Base-by-base conservation (phyloP, 345 rosid species). In the Euphorbia pulcherrima region DNA sequence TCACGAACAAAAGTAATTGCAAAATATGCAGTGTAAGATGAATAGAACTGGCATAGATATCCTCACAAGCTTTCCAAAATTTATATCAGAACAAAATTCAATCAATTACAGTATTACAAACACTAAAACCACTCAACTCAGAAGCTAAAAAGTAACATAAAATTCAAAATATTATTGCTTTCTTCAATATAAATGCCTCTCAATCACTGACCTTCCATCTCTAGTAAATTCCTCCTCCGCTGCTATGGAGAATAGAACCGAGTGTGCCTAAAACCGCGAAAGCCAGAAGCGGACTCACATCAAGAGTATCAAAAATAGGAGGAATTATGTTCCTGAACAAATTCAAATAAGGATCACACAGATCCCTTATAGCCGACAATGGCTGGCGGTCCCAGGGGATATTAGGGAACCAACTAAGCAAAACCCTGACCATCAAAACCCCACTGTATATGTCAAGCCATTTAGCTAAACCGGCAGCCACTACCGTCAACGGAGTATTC, bases 361-460 rank as follows among this genome's bases (percentile, higher is more conserved):
- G 82, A 79, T 87, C 97, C 68, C 94, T 80, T 6, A 90, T 86
- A 0, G 96, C 97, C 6, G 92, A 83, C 35, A 90, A 69, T 0
- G 97, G 96, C 80, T 88, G 97, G 24, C 89, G 76, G 51, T 93
- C 96, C 98, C 96, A 90, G 0, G 94, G 96, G 5, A 88, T 86
- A 70, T 93, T 93, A 0, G 96, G 98, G 76, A 93, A 93, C 98
- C 96, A 93, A 73, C 97, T 88, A 14, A 90, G 90, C 77, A 93
- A 81, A 51, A 93, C 98, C 83, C 97, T 82, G 52, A 93, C 89
- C 97, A 89, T 82, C 78, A 93, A 71, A 40, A 88, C 94, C 65
- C 89, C 96, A 20, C 93, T 90, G 84, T 90, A 88, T 18, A 90
- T 87, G 57, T 92, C 96, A 0, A 90, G 86, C 97, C 97, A 90